A percentile compares a stretch with the other conserved stretches of the same genome.
Conservation (phyloP, 2,329 filamentous ascomycete species). For the Alternaria dauci region DNA sequence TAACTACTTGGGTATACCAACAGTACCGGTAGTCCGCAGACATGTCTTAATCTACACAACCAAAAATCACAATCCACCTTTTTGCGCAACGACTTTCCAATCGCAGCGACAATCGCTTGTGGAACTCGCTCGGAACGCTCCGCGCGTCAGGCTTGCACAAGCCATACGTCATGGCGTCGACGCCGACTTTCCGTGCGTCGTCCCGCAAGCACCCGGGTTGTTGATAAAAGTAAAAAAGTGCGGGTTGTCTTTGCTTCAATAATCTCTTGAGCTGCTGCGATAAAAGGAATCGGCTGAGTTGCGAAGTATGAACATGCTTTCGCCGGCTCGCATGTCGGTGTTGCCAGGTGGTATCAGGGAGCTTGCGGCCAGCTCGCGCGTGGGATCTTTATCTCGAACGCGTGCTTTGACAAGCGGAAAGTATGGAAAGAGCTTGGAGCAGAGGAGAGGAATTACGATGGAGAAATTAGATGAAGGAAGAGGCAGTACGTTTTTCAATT, state of each 20-base stretch:
- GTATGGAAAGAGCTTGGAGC: conserved; percentile 20
- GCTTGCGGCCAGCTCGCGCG: conserved; percentile 19
- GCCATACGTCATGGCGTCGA: conserved; percentile 28
- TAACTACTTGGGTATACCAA: too few relatives aligned
- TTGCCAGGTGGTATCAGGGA: conserved; percentile 33
- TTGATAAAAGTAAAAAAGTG: conserved; percentile 6
- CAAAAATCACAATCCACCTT: not conserved
- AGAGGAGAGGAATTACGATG: conserved; percentile 41
- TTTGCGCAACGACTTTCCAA: not conserved
- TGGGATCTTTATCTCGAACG: not conserved
- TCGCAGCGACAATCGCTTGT: not conserved
- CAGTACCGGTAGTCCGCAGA: not conserved
- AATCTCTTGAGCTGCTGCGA: not conserved
- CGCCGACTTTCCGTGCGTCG: conserved; percentile 10
- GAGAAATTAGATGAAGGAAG: conserved; percentile 40
- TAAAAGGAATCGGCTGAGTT: not conserved
- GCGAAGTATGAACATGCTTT: conserved; percentile 1
- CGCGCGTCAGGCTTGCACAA: conserved; percentile 24
- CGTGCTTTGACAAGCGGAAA: not conserved
- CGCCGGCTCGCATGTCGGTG: conserved; percentile 21
- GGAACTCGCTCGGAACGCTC: not conserved
- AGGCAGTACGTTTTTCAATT: conserved; percentile 34
- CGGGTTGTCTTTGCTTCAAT: not conserved
- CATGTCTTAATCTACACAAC: too few relatives aligned
- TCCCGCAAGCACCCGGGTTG: conserved; percentile 29